Base-by-base conservation (phyloP, 148 eudicot species). In the Linanthus parryae region DNA sequence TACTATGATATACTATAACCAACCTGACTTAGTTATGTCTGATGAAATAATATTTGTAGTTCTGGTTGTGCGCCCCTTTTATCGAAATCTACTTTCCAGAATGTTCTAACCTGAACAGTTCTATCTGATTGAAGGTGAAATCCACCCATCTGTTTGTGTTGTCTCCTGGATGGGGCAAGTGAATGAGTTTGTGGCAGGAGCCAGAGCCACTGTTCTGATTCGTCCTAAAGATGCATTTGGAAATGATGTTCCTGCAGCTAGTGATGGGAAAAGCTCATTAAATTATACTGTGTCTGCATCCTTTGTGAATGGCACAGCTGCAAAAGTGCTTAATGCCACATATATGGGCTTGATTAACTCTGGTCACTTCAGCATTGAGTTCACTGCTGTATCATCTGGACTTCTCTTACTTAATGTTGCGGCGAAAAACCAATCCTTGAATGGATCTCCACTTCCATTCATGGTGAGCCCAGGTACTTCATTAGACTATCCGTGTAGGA, bases 211-310 rank as follows among this genome's bases (percentile, higher is more conserved):
- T 54, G 59, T 68, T 58, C 44, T 79, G 58, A 58, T 92, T 63
- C 81, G 71, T 57, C 96, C 96, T 31, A 78, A 79, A 75, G 98
- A 92, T 68, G 96, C 94, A 51, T 92, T 84, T 79, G 96, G 96
- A 5, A 92, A 92, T 60, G 72, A 73, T 58, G 64, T 87, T 34
- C 62, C 80, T 53, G 55, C 65, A 36, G 66, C 75, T 40, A 75
- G 61, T 51, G 68, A 74, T 35, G 85, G 68, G 48, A 29, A 73
- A 39, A 65, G 55, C 43, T 33, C 67, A 5, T 48, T 64, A 34
- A 54, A 69, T 46, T 73, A 79, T 42, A 28, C 74, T 16, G 71
- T 82, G 16, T 81, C 70, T 62, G 87, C 76, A 60, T 52, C 78
- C 31, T 58, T 45, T 56, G 26, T 16, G 35, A 72, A 79, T 52